phyloP scores from a whole-genome alignment of 805 yeast species.

The Wickerhamiella brachini region DNA sequence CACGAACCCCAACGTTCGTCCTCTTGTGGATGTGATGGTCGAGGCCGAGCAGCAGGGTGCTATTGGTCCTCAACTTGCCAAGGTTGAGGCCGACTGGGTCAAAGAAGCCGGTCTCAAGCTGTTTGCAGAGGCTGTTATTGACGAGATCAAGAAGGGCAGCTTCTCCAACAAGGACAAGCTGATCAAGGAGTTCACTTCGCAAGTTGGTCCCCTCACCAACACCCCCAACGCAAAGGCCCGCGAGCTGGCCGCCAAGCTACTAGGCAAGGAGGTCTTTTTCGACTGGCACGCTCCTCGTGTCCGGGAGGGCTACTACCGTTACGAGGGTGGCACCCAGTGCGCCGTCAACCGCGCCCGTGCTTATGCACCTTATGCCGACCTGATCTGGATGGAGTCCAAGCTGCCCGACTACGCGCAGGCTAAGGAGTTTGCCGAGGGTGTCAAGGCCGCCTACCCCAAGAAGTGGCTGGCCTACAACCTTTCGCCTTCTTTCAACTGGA shows the following conservation, averaged over 20 bases:
- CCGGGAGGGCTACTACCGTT: slow-evolving; percentile 93
- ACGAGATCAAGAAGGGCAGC: slow-evolving; percentile 52
- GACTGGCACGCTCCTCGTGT: slow-evolving; percentile 94
- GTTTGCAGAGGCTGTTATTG: slow-evolving; percentile 84
- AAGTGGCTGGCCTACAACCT: slow-evolving; percentile 96
- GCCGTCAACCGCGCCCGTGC: slow-evolving; percentile 95
- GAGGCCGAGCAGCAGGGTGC: slow-evolving; percentile 68
- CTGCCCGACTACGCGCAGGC: slow-evolving; percentile 91
- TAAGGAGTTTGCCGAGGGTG: slow-evolving; percentile 87
- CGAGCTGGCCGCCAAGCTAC: slow-evolving; percentile 53
- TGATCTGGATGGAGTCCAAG: slow-evolving; percentile 97
- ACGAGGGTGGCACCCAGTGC: slow-evolving; percentile 92
- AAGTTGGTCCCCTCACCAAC: slow-evolving; percentile 62
- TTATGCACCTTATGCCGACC: slow-evolving; percentile 85
- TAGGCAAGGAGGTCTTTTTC: slow-evolving; percentile 75
- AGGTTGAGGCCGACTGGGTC: slow-evolving; percentile 72
- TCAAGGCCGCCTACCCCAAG: slow-evolving; percentile 62
- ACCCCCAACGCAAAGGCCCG: slow-evolving; percentile 72
- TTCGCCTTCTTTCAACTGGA: slow-evolving; percentile 98
- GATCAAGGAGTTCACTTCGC: slow-evolving; percentile 48
- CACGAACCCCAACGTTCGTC: slow-evolving; percentile 68
- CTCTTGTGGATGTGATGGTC: slow-evolving; percentile 63
- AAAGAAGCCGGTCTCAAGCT: slow-evolving; percentile 69
- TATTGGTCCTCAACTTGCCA: slow-evolving; percentile 54
- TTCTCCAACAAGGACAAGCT: slow-evolving; percentile 47